These are phyloP conservation scores for Melastoma candidum DNA, from an alignment of 441 rosid genomes.

Conservation along the genomic window DNA sequence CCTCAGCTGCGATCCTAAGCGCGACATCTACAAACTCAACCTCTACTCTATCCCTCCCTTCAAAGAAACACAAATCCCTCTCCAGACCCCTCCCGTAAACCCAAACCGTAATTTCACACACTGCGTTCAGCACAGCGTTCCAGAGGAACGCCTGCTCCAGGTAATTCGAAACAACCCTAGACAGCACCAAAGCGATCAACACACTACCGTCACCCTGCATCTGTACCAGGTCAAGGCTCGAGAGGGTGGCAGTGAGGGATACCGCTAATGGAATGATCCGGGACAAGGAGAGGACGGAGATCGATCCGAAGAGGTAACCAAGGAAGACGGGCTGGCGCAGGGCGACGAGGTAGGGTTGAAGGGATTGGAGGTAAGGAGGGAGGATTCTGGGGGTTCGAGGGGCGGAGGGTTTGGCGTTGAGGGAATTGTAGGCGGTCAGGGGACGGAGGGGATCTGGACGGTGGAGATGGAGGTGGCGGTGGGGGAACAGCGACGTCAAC, in stretches of 20 bases:
- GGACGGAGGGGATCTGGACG: not conserved
- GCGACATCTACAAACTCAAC: slow-evolving; percentile 73
- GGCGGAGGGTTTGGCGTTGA: slow-evolving; percentile 2
- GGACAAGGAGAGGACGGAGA: slow-evolving; percentile 66
- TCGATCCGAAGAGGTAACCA: slow-evolving; percentile 73
- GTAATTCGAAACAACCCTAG: slow-evolving; percentile 45
- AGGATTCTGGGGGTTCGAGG: slow-evolving; percentile 15
- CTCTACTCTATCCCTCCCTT: slow-evolving; percentile 40
- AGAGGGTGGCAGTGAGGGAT: slow-evolving; percentile 37
- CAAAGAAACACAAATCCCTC: slow-evolving; percentile 66
- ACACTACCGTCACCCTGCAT: slow-evolving; percentile 25
- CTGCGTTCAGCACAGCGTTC: slow-evolving; percentile 62
- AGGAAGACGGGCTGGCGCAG: slow-evolving; percentile 40
- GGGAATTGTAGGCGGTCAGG: slow-evolving; percentile 11
- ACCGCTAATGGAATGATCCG: slow-evolving; percentile 57
- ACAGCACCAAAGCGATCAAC: slow-evolving; percentile 35
- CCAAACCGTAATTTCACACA: slow-evolving; percentile 42
- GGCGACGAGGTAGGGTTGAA: slow-evolving; percentile 48
- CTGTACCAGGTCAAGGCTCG: slow-evolving; percentile 14
- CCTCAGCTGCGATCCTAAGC: slow-evolving; percentile 69
- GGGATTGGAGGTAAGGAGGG: slow-evolving; percentile 8
- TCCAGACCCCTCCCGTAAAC: slow-evolving; percentile 55
- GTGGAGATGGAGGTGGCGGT: slow-evolving; percentile 14
- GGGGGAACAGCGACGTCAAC: not conserved
- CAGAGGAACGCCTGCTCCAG: slow-evolving; percentile 71